Base-by-base conservation (phyloP, 306 rosid species). In the Dalbergia oliveri region DNA sequence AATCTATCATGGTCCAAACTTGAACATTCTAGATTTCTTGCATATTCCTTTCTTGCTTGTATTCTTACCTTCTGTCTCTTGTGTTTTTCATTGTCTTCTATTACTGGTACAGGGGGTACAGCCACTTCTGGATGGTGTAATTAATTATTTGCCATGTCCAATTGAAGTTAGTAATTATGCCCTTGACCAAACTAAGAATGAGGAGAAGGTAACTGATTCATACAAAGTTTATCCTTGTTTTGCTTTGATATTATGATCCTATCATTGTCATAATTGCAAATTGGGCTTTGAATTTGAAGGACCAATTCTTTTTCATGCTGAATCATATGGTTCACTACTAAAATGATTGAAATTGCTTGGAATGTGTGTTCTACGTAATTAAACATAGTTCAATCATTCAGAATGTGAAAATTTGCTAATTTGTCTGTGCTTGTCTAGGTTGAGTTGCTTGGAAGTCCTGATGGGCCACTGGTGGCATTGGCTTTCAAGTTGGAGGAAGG, bases 401-500 rank as follows among this genome's bases (percentile, higher is more conserved):
- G 13, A 81, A 68, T 53, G 3, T 72, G 11, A 60, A 49, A 61
- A 67, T 35, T 50, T 41, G 73, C 59, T 76, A 62, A 78, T 73
- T 78, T 61, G 43, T 66, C 44, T 26, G 41, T 85, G 39, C 63
- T 77, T 61, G 12, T 77, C 11, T 82, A 95, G 99, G 92, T 95
- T 80, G 73, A 66, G 43, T 76, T 95, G 85, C 59, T 26, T 66
- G 99, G 99, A 82, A 86, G 88, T 84, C 99, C 98, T 19, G 89
- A 93, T 88, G 98, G 99, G 66, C 98, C 92, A 65, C 97, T 93
- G 74, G 99, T 95, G 74, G 99, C 98, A 41, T 85, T 95, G 87
- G 99, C 99, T 77, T 95, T 95, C 89, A 95, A 95, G 79, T 85
- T 95, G 90, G 99, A 93, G 88, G 99, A 95, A 87, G 94, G 98